Base-by-base conservation (phyloP, 495 filamentous ascomycete species). In the Tuber brumale region DNA sequence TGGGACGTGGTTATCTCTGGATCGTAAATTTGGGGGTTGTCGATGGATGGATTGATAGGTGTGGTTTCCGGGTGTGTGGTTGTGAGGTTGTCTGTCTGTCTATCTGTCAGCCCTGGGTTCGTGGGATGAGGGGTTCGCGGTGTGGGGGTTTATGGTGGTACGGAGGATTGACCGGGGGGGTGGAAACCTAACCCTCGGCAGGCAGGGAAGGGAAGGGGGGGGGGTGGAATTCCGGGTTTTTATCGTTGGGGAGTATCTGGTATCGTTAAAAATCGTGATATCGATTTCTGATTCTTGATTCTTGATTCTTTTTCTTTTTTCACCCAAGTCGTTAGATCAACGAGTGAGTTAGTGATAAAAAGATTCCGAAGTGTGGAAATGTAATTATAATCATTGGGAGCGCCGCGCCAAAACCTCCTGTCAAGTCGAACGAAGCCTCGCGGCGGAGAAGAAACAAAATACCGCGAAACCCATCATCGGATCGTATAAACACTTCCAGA, bases 1-100 rank as follows among this genome's bases (percentile, higher is more conserved):
- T 7, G 27, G 39, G 27, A 70, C 37, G 74, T 75, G 27, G 14
- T 70, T 73, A 48, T 70, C 14, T 72, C 35, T 21, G 41, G 71
- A 70, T 44, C 42, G 66, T 23, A 42, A 44, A 78, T 69, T 46
- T 72, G 74, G n/a, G 23, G 74, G 43, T 39, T 31, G n/a, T 66
- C 57, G 57, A 31, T 66, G 57, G 5, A 31, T 31, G 27, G 57
- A 66, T 66, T 18, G 57, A 66, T 66, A 66, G 57, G 37, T n/a
- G 51, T 27, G 9, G 51, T 61, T 27, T n/a, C 51, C 10, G 51
- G 10, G 51, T 10, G 23, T 23, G 0, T 23, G 5, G 23, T 61
- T 21, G 23, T 61, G 37, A 39, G 37, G 37, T 39, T 39, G 37
- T 39, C 37, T 37, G 37, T 37, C 37, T 39, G 37, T 39, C 37